Base-by-base conservation (phyloP, 371 early-diverging fungal genomes). In the Nematocida sp. region DNA sequence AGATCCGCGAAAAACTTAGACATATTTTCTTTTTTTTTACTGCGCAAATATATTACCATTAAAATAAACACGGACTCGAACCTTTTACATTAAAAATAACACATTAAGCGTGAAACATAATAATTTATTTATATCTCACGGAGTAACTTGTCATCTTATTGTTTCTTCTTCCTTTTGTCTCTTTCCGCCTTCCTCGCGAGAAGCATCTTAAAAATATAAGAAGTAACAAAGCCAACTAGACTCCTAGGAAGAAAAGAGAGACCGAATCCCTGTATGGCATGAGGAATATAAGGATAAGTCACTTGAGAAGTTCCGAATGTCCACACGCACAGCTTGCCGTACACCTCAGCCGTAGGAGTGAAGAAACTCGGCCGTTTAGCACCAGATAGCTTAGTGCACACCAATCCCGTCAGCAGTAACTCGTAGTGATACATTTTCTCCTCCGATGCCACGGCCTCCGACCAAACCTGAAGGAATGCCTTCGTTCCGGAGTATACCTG, bases 401-500 rank as follows among this genome's bases (percentile, higher is more conserved):
- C 75, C 18, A 71, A 48, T 0, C 75, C 75, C 13, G 75, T 71
- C 75, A 71, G 57, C 16, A 71, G 40, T 4, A 71, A 16, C 50
- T 71, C 75, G 23, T n/a, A 49, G 51, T 71, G 75, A 35, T 63
- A 71, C 18, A 36, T 45, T 11, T 80, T 33, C 86, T 86, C 42
- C 84, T 97, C 97, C 28, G 87, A 87, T 47, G 89, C 91, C 55
- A 95, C 84, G 23, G 92, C 89, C 82, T 89, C 89, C 55, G 92
- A 89, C 88, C 90, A 95, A 65, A 87, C 87, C 53, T 89, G 87
- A 66, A 95, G 85, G 85, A 93, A 94, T 0, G 93, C 88, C 83
- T 95, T 95, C 65, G 91, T 88, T 32, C 90, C 93, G 64, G 92
- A 90, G 86, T 96, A 96, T 32, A 90, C 88, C 42, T 92, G 87